phyloP scores from a whole-genome alignment of 139 green algal species.

The Pleodorina starrii region DNA sequence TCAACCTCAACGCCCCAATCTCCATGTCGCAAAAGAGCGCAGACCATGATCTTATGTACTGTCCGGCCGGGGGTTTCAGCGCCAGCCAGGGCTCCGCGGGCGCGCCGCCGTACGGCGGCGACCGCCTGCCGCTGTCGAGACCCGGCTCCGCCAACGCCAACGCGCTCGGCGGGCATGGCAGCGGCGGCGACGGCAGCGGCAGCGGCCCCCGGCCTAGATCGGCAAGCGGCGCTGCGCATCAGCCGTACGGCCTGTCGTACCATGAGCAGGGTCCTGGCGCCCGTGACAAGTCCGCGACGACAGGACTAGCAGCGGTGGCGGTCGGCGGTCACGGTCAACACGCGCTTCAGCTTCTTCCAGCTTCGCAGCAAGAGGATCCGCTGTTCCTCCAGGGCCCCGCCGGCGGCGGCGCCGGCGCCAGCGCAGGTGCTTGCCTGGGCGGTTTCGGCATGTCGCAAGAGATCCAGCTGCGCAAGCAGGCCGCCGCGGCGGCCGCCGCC shows the following conservation, averaged over 20 bases:
- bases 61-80: background rate
- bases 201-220: conserved; percentile 11
- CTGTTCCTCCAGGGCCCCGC: background rate
- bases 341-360: background rate
- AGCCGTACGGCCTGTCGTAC: background rate
- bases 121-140: background rate
- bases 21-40: conserved; percentile 21
- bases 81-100: conserved; percentile 31
- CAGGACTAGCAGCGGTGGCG: background rate
- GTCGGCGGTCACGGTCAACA: background rate
- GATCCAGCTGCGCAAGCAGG: conserved; percentile 8
- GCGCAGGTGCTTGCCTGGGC: background rate
- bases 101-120: background rate
- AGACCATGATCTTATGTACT: background rate
- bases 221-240: background rate
- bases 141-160: background rate
- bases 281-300: background rate
- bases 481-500: background rate
- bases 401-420: background rate
- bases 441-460: background rate
- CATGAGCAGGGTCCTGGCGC: background rate
- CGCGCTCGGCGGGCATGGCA: background rate
- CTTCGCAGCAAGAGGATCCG: background rate
- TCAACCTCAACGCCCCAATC: background rate
- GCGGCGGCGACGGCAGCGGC: background rate